Percentiles rank a stretch among this genome's conserved stretches.
phyloP scores from a whole-genome alignment of 345 rosid species.

The Euphorbia tirucalli region DNA sequence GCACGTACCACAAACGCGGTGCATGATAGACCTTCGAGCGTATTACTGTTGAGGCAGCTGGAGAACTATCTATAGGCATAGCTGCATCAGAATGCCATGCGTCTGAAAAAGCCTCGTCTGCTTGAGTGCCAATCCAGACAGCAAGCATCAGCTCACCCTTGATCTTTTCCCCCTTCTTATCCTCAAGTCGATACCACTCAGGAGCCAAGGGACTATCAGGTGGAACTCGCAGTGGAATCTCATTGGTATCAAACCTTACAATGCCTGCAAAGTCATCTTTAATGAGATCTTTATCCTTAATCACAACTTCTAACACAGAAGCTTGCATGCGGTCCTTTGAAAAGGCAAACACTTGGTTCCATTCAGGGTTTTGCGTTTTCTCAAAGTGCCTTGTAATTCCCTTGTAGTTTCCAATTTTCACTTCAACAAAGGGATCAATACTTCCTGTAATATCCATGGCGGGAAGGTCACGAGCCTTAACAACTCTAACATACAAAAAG shows the following conservation, averaged over 20 bases:
- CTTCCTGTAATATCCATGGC: constrained; percentile 38
- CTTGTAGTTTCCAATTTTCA: constrained; percentile 32
- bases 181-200: constrained; percentile 35
- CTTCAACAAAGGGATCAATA: constrained; percentile 34
- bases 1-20: constrained; percentile 34
- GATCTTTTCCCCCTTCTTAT: constrained; percentile 31
- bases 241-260: constrained; percentile 28
- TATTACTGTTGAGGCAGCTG: constrained; percentile 24
- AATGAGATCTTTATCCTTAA: constrained; percentile 31
- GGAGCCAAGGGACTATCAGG: constrained; percentile 39
- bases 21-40: constrained; percentile 39
- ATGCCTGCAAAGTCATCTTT: constrained; percentile 30
- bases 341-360: constrained; percentile 41
- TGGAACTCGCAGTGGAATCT: constrained; percentile 34
- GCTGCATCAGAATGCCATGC: constrained; percentile 41
- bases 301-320: constrained; percentile 28
- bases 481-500: constrained; percentile 33
- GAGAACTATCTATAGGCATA: constrained; percentile 19
- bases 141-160: constrained; percentile 40
- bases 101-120: constrained; percentile 35
- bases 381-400: constrained; percentile 36
- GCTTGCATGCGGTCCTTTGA: constrained; percentile 38
- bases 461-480: constrained; percentile 37
- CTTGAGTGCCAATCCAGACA: constrained; percentile 40
- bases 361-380: constrained; percentile 31